These are phyloP conservation scores for Komagataella mondaviorum DNA, from an alignment of 805 yeast species.

Conservation along the genomic window DNA sequence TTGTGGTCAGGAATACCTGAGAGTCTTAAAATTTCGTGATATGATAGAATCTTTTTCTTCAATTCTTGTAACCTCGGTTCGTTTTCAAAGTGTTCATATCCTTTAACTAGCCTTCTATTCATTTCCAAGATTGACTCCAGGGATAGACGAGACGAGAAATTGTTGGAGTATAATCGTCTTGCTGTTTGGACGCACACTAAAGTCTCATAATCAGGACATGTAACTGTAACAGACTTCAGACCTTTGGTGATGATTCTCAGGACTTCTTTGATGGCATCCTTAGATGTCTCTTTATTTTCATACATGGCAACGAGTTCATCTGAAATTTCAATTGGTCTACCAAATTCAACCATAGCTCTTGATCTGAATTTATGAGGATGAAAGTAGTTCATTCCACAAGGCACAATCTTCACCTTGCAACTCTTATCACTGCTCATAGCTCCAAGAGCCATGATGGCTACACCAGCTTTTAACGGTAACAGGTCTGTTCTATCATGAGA, in stretches of 20 bases:
- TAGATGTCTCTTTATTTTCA: constrained; percentile 39
- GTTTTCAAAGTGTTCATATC: constrained; percentile 62
- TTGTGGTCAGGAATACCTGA: constrained; percentile 43
- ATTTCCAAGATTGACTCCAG: constrained; percentile 78
- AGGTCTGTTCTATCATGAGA: constrained; percentile 91
- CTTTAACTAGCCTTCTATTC: constrained; percentile 76
- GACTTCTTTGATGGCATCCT: constrained; percentile 62
- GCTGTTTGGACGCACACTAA: constrained; percentile 85
- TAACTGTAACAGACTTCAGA: constrained; percentile 73
- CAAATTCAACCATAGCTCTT: constrained; percentile 91
- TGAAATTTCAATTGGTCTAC: constrained; percentile 66
- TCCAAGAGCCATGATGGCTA: constrained; percentile 95
- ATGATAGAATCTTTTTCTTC: constrained; percentile 48
- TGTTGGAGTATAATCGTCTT: constrained; percentile 73
- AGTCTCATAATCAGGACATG: constrained; percentile 82
- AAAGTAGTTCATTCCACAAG: constrained; percentile 96
- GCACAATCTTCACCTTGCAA: constrained; percentile 76
- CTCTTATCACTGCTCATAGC: constrained; percentile 71
- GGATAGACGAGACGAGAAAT: constrained; percentile 58
- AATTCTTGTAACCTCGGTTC: constrained; percentile 53
- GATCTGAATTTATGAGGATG: constrained; percentile 93
- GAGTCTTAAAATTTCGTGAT: constrained; percentile 45
- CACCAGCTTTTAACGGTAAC: constrained; percentile 92
- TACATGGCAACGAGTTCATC: constrained; percentile 53
- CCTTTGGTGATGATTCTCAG: constrained; percentile 62